A percentile compares a stretch with the other conserved stretches of the same genome.
These are phyloP conservation scores for Acacia melanoxylon DNA, from an alignment of 306 rosid genomes.

Conservation along the genomic window DNA sequence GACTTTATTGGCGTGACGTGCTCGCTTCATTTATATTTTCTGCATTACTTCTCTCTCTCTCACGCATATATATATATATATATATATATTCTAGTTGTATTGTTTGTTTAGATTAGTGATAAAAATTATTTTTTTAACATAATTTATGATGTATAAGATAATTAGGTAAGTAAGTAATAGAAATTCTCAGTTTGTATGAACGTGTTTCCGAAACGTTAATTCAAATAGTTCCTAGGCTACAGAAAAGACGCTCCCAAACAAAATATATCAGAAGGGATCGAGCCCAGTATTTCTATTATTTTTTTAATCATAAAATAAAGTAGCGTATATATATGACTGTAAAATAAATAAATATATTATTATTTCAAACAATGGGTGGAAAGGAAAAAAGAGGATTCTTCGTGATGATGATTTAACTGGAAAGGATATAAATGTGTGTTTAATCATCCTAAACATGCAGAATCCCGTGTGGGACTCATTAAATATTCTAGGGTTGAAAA, in stretches of 20 bases:
- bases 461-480: neutral
- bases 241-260: neutral
- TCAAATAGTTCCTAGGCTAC: fast-evolving
- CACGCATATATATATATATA: no score
- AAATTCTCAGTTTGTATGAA: no score
- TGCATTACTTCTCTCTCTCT: neutral
- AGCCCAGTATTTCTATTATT: neutral
- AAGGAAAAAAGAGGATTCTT: neutral
- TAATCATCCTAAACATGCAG: neutral
- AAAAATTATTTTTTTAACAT: fast-evolving
- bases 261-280: neutral
- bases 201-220: no score
- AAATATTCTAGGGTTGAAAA: neutral
- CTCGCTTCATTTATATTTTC: conserved; percentile 32
- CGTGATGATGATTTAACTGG: conserved; percentile 9
- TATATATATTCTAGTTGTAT: no score
- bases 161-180: no score
- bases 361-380: neutral
- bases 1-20: conserved; percentile 25
- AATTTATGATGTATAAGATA: no score
- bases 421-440: neutral
- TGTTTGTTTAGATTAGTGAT: fast-evolving
- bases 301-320: neutral
- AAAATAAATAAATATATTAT: neutral
- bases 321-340: neutral